phyloP scores from a whole-genome alignment of 2,329 filamentous ascomycete species.

The Aspergillus fumigatus region DNA sequence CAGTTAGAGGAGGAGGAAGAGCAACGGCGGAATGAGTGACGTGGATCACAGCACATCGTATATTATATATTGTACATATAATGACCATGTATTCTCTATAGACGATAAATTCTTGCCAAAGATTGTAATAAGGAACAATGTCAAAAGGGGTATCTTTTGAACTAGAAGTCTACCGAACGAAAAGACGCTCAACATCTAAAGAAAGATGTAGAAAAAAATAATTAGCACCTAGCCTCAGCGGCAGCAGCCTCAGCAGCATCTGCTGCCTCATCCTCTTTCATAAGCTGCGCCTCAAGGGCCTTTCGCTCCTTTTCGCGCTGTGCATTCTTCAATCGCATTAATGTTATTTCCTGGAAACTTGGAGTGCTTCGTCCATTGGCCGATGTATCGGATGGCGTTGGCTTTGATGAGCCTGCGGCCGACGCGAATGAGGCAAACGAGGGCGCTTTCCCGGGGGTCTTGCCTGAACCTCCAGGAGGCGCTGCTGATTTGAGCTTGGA shows the following conservation, averaged over 20 bases:
- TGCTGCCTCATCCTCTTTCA: constrained; percentile 45
- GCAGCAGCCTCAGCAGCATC: constrained; percentile 29
- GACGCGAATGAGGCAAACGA: constrained; percentile 41
- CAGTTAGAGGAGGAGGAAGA: constrained; percentile 33
- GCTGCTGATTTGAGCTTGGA: constrained; percentile 28
- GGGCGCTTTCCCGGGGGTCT: constrained; percentile 31
- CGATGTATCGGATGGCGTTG: constrained; percentile 22
- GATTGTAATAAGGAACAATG: neutral
- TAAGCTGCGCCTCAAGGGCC: constrained; percentile 50
- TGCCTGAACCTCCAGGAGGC: constrained; percentile 9
- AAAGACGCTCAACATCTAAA: neutral
- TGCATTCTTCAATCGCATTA: constrained; percentile 55
- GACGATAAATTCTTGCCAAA: neutral
- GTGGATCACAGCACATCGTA: neutral
- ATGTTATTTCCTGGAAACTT: constrained; percentile 46
- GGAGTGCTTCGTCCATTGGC: constrained; percentile 27
- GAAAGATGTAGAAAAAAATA: neutral
- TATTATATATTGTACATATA: constrained; percentile 19
- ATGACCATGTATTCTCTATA: constrained; percentile 17
- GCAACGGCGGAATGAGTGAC: constrained; percentile 22
- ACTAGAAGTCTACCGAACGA: constrained; percentile 1
- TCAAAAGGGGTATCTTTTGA: constrained; percentile 21
- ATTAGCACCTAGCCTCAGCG: constrained; percentile 10
- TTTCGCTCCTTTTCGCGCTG: constrained; percentile 52
- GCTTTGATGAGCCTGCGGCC: constrained; percentile 23